These are phyloP conservation scores for Acanthochlamys bracteata DNA, from an alignment of 106 monocot genomes.

Conservation along the genomic window DNA sequence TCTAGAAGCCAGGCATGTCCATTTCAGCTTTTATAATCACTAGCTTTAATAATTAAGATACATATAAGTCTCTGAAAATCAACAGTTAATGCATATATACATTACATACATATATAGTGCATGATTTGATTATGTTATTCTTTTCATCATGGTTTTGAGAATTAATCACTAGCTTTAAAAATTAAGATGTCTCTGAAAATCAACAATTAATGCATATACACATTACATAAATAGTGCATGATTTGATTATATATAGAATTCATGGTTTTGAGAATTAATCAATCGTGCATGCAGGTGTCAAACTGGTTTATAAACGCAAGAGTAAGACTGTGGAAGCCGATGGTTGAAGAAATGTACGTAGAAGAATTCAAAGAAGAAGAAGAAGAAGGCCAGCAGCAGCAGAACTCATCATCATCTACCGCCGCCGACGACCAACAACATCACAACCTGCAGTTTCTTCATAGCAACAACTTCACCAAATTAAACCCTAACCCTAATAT, in stretches of 20 bases:
- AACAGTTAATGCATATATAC: neutral
- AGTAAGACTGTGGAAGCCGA: conserved; percentile 77
- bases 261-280: neutral
- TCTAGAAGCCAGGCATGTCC: conserved; percentile 69
- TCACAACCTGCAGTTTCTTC: neutral
- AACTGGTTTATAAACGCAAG: conserved; percentile 72
- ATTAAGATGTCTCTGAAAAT: neutral
- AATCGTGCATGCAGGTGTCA: conserved; percentile 47
- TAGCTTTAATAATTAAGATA: neutral
- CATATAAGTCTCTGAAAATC: neutral
- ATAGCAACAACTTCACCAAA: neutral
- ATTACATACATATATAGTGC: neutral
- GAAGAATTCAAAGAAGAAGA: conserved; percentile 70
- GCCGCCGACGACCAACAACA: conserved; percentile 1
- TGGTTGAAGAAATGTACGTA: conserved; percentile 94
- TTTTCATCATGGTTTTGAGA: neutral
- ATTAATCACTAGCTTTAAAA: neutral
- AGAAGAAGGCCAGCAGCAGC: neutral
- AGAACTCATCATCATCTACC: neutral
- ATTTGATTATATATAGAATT: no score
- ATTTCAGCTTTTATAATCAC: neutral
- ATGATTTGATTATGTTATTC: no score
- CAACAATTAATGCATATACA: neutral
- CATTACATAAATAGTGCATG: neutral
- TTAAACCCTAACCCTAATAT: conserved; percentile 22